Evolutionary conservation across 768 basidiomycete genomes (phyloP).

Genomic region (Collybiopsis luxurians): DNA sequence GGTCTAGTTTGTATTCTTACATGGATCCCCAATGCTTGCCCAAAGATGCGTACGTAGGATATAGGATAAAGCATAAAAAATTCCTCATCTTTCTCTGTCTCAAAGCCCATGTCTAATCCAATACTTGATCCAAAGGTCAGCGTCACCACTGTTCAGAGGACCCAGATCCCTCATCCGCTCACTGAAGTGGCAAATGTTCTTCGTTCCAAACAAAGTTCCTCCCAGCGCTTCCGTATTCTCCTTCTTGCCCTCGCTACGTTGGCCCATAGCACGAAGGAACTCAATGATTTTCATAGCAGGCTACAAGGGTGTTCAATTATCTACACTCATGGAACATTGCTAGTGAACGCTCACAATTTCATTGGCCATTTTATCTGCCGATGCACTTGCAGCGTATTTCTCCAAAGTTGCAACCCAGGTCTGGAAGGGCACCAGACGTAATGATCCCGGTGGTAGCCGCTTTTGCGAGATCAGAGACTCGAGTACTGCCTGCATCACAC

Average conservation of each 20-base stretch:
- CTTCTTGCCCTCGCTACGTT: slow-evolving; percentile 10
- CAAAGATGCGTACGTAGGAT: too few species aligned
- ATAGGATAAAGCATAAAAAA: too few species aligned
- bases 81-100: too few species aligned
- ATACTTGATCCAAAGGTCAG: slow-evolving; percentile 2
- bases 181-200: background rate
- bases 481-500: slow-evolving; percentile 23
- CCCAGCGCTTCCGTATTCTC: background rate
- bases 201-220: background rate
- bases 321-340: background rate
- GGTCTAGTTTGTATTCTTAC: too few species aligned
- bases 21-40: too few species aligned
- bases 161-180: background rate
- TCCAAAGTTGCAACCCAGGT: slow-evolving; percentile 29
- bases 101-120: too few species aligned
- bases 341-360: slow-evolving; percentile 31
- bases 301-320: slow-evolving; percentile 13
- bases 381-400: slow-evolving; percentile 10
- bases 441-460: slow-evolving; percentile 4
- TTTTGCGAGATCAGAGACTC: slow-evolving; percentile 14
- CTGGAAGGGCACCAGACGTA: slow-evolving; percentile 20
- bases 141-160: background rate
- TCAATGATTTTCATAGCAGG: slow-evolving; percentile 31
- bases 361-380: slow-evolving; percentile 21
- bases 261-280: slow-evolving; percentile 21